Base-by-base conservation (phyloP, 2,329 filamentous ascomycete species). In the Pseudomassariella vexata region DNA sequence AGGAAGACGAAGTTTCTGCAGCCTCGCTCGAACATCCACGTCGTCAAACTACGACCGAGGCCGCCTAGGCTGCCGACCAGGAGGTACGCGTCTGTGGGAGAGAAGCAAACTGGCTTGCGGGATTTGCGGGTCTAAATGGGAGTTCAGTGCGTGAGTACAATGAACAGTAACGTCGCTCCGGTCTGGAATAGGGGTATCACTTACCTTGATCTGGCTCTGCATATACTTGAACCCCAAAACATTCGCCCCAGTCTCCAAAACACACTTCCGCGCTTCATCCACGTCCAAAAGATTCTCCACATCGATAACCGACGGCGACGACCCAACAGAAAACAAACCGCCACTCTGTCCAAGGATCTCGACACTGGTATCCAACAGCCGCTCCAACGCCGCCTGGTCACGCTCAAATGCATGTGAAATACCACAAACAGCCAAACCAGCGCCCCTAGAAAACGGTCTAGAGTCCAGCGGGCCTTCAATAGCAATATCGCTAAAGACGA, bases 1-100 rank as follows among this genome's bases (percentile, higher is more conserved):
- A 62, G 39, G 35, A 59, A 59, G 9, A 50, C 41, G 19, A 59
- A 50, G 11, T 49, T 38, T 1, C 45, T 38, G 4, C 49, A 52
- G 2, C 56, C 57, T 2, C 47, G 46, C 1, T 35, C 17, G 18
- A 55, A 26, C 53, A 61, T 56, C 52, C 51, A 58, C 0, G 34
- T 35, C 4, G 42, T 45, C 4, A 62, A 33, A 25, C 53, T 56
- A 9, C 53, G 45, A 1, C 57, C 56, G 1, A 62, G 37, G 1
- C 56, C 56, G 5, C 58, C 56, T 2, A 51, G 39, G 11, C 41
- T 43, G 1, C 36, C 36, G 11, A 34, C 32, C 4, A 38, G 26
- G 4, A 34, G 19, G 19, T 38, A 38, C 11, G 30, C 19, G 3
- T 10, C 22, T 5, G 30, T 22, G 18, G 20, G 21, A 35, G 36